Base-by-base conservation (phyloP, 2,329 filamentous ascomycete species). In the Neofusicoccum kwambonambiense region DNA sequence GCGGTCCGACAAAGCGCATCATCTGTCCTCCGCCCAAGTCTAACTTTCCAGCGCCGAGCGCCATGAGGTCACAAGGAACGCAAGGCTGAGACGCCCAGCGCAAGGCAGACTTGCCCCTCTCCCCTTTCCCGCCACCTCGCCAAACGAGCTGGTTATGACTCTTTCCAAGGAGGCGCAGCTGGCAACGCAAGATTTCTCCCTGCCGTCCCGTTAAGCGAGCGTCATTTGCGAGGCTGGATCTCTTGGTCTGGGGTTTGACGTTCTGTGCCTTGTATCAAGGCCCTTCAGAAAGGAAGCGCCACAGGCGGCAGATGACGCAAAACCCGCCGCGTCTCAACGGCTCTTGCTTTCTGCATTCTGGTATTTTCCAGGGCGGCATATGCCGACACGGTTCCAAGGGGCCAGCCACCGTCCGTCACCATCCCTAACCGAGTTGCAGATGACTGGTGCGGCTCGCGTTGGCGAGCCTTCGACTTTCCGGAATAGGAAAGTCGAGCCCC, bases 231-330 rank as follows among this genome's bases (percentile, higher is more conserved):
- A 49, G 27, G 27, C 45, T 22, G 17, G 27, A 49, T 49, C 27
- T 49, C 27, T 9, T 27, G 22, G 8, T 12, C 27, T 22, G 19
- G 6, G 7, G 17, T 9, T 27, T 2, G 4, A 31, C 27, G 27
- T 31, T 17, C 4, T 45, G 13, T 17, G 13, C 42, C 45, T 27
- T 49, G 45, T 8, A 4, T 27, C 27, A 3, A 17, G 17, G 45
- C 2, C 9, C 4, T 9, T 9, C 17, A n/a, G 7, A 45, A 17
- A n/a, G 7, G 17, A 17, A 11, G 45, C 19, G 22, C 15, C 41
- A 45, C 54, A 15, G 22, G 54, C 54, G 54, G 54, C 19, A 58
- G 54, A 45, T 45, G 54, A 58, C 27, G 54, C 54, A 45, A 45
- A 58, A 58, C 39, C 19, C 7, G 41, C 15, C 4, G 22, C 39